Base-by-base conservation (phyloP, 345 rosid genomes). In the Moricandia moricandioides region DNA sequence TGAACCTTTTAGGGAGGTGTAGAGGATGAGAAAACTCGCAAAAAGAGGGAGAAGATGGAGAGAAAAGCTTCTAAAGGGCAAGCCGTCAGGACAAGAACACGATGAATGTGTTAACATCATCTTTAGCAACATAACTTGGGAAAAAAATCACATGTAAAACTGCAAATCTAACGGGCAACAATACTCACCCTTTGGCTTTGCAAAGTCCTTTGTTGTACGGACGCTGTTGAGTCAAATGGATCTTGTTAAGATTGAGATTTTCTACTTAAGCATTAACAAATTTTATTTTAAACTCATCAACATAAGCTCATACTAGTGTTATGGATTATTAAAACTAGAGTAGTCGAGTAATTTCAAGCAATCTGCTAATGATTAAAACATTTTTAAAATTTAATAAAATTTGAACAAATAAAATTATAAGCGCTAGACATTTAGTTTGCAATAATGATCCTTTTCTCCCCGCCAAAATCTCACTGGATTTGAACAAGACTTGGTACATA, bases 31-130 rank as follows among this genome's bases (percentile, higher is more conserved):
- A 93, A 93, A 79, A 83, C 88, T 26, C 91, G 96, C 62, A 89
- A 89, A 80, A 89, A 90, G 83, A 86, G 96, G 69, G 96, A 90
- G 81, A 93, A 88, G 87, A 84, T 93, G 91, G 98, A 93, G 88
- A 91, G 76, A 82, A 86, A 86, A 71, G 86, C 91, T 65, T 85
- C 95, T 4, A 82, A 88, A 71, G 80, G 78, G 74, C 92, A 85
- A 65, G 81, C 82, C 71, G 81, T 86, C 34, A 89, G 79, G 88
- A 84, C 88, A 67, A 91, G 93, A 80, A 70, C 76, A 47, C 84
- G 88, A 69, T 93, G 67, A 83, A 57, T 21, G 35, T 65, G 47
- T 54, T 52, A 60, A 43, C 67, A 34, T 27, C 47, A 31, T 54
- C 47, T 29, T 75, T 35, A 68, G 70, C 57, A 51, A 76, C 69